These are phyloP conservation scores for Platismatia glauca DNA, from an alignment of 495 filamentous ascomycete genomes.

Conservation along the genomic window DNA sequence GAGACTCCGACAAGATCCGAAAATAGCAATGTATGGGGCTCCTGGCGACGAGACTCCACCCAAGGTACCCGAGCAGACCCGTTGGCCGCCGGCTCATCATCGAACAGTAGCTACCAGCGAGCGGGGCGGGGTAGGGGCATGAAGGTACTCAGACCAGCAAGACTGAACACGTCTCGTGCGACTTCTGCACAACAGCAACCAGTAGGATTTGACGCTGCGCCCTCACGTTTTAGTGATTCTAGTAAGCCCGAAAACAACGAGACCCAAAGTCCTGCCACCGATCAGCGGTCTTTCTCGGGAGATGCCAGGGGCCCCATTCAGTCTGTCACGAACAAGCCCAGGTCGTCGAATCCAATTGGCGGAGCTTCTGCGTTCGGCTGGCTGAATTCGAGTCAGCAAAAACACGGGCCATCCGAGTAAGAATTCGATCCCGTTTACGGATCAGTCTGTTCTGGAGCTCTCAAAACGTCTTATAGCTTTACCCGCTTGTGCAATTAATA, in stretches of 20 bases:
- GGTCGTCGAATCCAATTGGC: conserved; percentile 69
- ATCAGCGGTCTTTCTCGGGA: conserved; percentile 28
- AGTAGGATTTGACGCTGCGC: conserved; percentile 24
- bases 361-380: conserved; percentile 95
- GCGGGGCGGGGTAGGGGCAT: conserved; percentile 52
- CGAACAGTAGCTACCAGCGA: conserved; percentile 49
- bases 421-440: background rate
- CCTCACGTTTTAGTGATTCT: conserved; percentile 29
- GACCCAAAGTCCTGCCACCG: conserved; percentile 17
- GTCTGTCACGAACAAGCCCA: conserved; percentile 41
- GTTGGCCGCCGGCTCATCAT: conserved; percentile 30
- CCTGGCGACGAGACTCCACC: conserved; percentile 54
- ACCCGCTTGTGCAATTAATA: conserved; percentile 11
- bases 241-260: conserved; percentile 19
- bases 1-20: conserved; percentile 37
- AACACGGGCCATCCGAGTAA: conserved; percentile 16
- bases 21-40: conserved; percentile 49
- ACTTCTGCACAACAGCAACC: conserved; percentile 19
- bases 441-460: background rate
- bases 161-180: conserved; percentile 23
- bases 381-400: conserved; percentile 49
- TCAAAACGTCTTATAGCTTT: conserved; percentile 8
- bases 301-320: conserved; percentile 24
- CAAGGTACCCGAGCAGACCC: conserved; percentile 16
- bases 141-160: conserved; percentile 69